Evolutionary conservation across 2,329 filamentous ascomycete species (phyloP), one percentile per base, ranked within the genome.

Genomic region (Emericellopsis atlantica): DNA sequence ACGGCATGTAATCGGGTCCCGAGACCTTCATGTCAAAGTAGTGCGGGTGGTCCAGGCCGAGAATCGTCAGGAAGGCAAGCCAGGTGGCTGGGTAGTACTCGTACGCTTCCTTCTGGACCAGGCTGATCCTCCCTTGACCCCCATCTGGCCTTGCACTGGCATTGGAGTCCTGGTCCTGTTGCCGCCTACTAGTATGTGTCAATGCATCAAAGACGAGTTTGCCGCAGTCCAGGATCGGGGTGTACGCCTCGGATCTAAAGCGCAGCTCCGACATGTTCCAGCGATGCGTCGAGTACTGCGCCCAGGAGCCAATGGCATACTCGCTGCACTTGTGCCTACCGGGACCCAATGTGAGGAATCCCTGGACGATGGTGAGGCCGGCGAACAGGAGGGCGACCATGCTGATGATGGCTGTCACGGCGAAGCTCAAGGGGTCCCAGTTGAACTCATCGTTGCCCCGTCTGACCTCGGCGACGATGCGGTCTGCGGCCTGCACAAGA

Each of bases 371-470:
- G 7, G 43, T 35, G 33, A 46, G n/a, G 8, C 29, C 37, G 3
- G 45, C 43, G 3, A 46, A 41, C 15, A 37, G 32, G 39, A 45
- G 36, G 18, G 45, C 45, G 32, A 46, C 33, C 16, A 45, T 15
- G 23, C 45, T 43, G 18, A 46, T 45, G 22, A 40, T 26, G 15
- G 38, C 16, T 4, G 43, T 46, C 23, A 36, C 35, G 5, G 32
- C 35, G 14, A 46, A 45, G 12, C 16, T 43, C 29, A 41, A 31
- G 15, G 43, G 43, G 14, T 46, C 42, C 45, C 40, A 43, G 45
- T 18, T 49, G 36, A 11, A 44, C 37, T 33, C 69, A 4, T 39
- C 26, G 18, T 24, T 24, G 21, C 16, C 14, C 36, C 10, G 12
- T 24, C 10, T 37, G 18, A 37, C 36, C 21, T 37, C 36, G 36